These are phyloP conservation scores for Kokia cookei DNA, from an alignment of 441 rosid species.

Conservation along the genomic window DNA sequence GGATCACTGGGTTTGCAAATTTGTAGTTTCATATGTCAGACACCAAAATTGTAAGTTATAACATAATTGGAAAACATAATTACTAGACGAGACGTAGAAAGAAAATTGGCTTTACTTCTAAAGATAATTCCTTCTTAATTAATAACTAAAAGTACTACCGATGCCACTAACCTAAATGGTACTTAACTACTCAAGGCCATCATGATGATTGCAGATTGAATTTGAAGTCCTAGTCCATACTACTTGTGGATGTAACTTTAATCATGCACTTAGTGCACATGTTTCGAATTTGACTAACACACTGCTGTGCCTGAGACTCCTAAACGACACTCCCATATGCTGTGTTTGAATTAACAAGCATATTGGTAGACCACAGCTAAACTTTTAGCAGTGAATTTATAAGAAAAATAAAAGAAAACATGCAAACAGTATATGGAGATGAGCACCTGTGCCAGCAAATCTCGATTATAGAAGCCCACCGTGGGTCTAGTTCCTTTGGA, in stretches of 20 bases:
- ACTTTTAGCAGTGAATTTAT: background rate
- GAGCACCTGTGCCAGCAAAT: constrained; percentile 89
- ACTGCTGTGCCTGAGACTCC: background rate
- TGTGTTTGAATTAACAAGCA: background rate
- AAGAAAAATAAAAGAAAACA: background rate
- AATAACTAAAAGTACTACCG: background rate
- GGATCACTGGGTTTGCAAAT: constrained; percentile 52
- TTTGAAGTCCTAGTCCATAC: background rate
- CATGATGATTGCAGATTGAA: background rate
- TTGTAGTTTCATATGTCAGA: constrained; percentile 11
- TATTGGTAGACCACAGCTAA: background rate
- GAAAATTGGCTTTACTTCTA: background rate
- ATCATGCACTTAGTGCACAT: background rate
- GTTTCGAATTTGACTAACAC: background rate
- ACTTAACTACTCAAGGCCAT: background rate
- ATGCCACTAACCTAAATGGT: background rate
- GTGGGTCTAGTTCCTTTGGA: constrained; percentile 74
- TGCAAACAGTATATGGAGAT: background rate
- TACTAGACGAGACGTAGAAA: background rate
- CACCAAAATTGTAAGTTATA: background rate
- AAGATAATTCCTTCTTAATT: background rate
- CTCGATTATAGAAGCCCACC: constrained; percentile 73
- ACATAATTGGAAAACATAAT: background rate
- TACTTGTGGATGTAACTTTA: background rate
- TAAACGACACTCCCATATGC: background rate